phyloP scores from a whole-genome alignment of 2,329 filamentous ascomycete genomes.

The Mollisia scopiformis region DNA sequence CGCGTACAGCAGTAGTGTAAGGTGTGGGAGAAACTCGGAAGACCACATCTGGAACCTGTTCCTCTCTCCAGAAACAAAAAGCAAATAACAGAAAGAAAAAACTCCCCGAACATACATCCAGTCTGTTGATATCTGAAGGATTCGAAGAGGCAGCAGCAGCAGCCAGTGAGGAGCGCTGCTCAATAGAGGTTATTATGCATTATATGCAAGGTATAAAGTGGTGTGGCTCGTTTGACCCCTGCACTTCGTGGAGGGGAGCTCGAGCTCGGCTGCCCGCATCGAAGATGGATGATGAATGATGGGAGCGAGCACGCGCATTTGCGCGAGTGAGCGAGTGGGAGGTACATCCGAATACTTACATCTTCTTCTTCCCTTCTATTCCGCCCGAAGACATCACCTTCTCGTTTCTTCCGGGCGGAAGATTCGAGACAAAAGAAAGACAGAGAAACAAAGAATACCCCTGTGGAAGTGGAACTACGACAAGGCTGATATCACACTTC shows the following conservation, averaged over 20 bases:
- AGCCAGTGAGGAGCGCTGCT: slow-evolving; percentile 12
- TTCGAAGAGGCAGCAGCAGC: slow-evolving; percentile 2
- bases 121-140: too few species aligned
- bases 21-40: background rate
- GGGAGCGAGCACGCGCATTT: too few species aligned
- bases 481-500: slow-evolving; percentile 19
- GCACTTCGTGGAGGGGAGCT: too few species aligned
- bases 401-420: too few species aligned
- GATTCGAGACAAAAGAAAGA: too few species aligned
- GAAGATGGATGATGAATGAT: too few species aligned
- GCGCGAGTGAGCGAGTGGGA: slow-evolving; percentile 7
- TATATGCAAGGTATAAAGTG: slow-evolving; percentile 23
- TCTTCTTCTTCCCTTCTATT: slow-evolving; percentile 2
- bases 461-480: slow-evolving; percentile 4
- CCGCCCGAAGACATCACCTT: slow-evolving; percentile 3
- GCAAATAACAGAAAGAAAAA: too few species aligned
- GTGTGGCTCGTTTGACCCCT: slow-evolving; percentile 2
- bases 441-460: too few species aligned
- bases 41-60: background rate
- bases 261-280: slow-evolving; percentile 1
- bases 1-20: too few species aligned
- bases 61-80: too few species aligned
- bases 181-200: slow-evolving; percentile 22
- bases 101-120: too few species aligned
- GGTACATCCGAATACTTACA: too few species aligned